Conservation (phyloP, 169 alveolate genomes). For the Plasmodium knowlesi region DNA sequence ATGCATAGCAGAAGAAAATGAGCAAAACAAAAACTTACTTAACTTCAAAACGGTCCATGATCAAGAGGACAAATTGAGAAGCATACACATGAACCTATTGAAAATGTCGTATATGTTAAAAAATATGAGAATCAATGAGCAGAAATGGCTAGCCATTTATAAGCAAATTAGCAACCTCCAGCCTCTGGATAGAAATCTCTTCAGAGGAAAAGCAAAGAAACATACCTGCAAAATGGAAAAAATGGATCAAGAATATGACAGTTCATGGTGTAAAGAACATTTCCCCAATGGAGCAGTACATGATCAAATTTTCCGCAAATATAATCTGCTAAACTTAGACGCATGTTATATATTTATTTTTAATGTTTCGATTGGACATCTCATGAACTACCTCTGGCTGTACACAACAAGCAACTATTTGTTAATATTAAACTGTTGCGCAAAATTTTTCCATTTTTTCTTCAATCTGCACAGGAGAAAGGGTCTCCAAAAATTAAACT, state of each 20-base stretch:
- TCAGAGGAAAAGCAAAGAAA: not conserved
- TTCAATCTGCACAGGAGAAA: conserved; percentile 22
- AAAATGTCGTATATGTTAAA: conserved; percentile 52
- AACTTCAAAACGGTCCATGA: not conserved
- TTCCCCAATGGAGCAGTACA: not conserved
- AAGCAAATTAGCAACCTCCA: conserved; percentile 9
- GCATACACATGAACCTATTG: not conserved
- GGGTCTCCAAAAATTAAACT: conserved; percentile 18
- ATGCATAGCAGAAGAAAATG: conserved; percentile 38
- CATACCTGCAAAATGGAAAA: not conserved
- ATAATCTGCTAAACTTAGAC: conserved; percentile 17
- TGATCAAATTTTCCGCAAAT: conserved; percentile 3
- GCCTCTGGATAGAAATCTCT: not conserved
- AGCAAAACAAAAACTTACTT: conserved; percentile 12
- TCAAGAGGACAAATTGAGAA: not conserved
- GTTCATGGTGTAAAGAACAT: not conserved
- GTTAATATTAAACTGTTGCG: conserved; percentile 27
- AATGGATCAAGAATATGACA: not conserved
- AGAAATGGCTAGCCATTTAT: conserved; percentile 59
- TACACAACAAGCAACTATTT: conserved; percentile 17
- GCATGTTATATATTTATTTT: conserved; percentile 18
- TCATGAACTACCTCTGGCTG: conserved; percentile 19
- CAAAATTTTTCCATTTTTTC: conserved; percentile 28
- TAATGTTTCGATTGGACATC: not conserved
- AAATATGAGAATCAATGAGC: conserved; percentile 30